phyloP scores from a whole-genome alignment of 192 early-diverging fungal species.

The Linnemannia elongata region DNA sequence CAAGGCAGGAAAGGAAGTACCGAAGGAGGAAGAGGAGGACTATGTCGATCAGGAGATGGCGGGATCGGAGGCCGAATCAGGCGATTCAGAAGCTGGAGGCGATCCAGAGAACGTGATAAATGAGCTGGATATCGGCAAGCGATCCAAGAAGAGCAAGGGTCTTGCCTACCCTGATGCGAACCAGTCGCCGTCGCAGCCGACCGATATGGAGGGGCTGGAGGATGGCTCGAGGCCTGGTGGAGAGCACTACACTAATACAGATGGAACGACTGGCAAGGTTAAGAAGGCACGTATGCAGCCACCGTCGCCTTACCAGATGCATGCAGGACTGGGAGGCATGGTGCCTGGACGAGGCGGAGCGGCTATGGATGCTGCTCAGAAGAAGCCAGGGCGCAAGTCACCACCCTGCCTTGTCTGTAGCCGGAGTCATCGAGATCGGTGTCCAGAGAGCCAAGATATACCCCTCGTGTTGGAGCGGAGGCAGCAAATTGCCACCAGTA shows the following conservation, averaged over 20 bases:
- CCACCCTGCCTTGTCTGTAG: slow-evolving; percentile 46
- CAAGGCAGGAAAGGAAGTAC: slow-evolving; percentile 47
- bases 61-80: slow-evolving; percentile 37
- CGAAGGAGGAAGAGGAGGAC: slow-evolving; percentile 48
- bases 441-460: slow-evolving; percentile 56
- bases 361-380: slow-evolving; percentile 13
- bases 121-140: slow-evolving; percentile 35
- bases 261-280: slow-evolving; percentile 28
- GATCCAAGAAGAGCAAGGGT: slow-evolving; percentile 24
- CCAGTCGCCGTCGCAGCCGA: slow-evolving; percentile 24
- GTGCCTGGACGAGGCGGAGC: neutral
- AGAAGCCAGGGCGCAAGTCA: slow-evolving; percentile 29
- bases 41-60: slow-evolving; percentile 46
- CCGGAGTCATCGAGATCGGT: slow-evolving; percentile 46
- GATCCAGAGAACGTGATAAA: slow-evolving; percentile 33
- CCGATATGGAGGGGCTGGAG: slow-evolving; percentile 32
- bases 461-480: slow-evolving; percentile 50
- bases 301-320: slow-evolving; percentile 38
- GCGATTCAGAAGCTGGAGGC: slow-evolving; percentile 25
- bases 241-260: neutral
- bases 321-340: neutral
- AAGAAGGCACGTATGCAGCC: slow-evolving; percentile 40
- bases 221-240: slow-evolving; percentile 21
- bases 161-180: slow-evolving; percentile 16
- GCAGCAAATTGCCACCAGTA: slow-evolving; percentile 55